phyloP scores from a whole-genome alignment of 2,329 filamentous ascomycete species.

The Sporothrix euskadiensis region DNA sequence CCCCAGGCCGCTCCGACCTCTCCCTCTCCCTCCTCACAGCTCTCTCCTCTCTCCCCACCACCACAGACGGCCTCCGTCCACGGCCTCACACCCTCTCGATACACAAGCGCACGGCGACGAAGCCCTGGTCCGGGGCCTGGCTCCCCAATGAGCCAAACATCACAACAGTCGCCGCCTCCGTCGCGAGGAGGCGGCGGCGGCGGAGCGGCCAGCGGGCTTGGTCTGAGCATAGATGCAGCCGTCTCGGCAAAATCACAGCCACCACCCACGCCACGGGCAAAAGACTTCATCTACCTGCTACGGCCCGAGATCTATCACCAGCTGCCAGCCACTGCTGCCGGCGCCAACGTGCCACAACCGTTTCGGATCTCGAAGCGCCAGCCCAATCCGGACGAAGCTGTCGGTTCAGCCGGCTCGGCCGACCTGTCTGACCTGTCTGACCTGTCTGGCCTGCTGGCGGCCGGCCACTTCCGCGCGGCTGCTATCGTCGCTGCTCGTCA shows the following conservation, averaged over 20 bases:
- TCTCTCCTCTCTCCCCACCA: conserved; percentile 26
- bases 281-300: conserved; percentile 79
- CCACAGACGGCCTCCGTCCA: conserved; percentile 16
- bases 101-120: conserved; percentile 22
- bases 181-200: background rate
- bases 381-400: conserved; percentile 52
- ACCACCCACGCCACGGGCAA: conserved; percentile 39
- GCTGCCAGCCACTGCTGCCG: conserved; percentile 52
- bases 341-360: conserved; percentile 58
- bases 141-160: conserved; percentile 21
- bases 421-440: conserved; percentile 64
- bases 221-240: conserved; percentile 12
- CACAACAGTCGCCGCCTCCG: conserved; percentile 4
- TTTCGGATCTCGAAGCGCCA: conserved; percentile 70
- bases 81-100: conserved; percentile 28
- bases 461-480: conserved; percentile 78
- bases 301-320: conserved; percentile 81
- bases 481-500: conserved; percentile 67
- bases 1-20: conserved; percentile 31
- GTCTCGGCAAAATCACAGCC: background rate
- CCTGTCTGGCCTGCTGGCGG: conserved; percentile 68
- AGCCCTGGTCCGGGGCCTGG: conserved; percentile 17
- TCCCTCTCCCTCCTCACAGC: conserved; percentile 32
- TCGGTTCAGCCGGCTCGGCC: background rate
- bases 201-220: background rate